phyloP scores from a whole-genome alignment of 495 filamentous ascomycete genomes.

The Aspergillus olivimuriae region DNA sequence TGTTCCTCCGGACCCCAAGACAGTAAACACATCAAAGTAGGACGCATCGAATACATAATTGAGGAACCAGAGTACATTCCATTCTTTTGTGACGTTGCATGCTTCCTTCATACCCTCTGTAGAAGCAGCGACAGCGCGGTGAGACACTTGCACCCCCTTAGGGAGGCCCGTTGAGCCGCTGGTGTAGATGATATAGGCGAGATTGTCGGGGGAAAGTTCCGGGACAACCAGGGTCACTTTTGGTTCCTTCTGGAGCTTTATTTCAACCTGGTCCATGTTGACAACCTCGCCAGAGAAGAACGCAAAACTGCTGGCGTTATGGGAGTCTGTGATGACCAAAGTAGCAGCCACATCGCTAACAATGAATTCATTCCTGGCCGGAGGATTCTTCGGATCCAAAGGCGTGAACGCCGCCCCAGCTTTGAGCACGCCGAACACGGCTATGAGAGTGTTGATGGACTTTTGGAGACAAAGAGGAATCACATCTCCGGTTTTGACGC shows the following conservation, averaged over 20 bases:
- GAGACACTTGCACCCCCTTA: background rate
- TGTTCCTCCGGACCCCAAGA: background rate
- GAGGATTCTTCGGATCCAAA: constrained; percentile 42
- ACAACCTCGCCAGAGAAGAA: too few species aligned
- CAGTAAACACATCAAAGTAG: background rate
- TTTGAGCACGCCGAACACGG: constrained; percentile 35
- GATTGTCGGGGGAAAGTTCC: background rate
- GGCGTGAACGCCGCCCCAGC: constrained; percentile 44
- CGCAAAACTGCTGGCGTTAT: too few species aligned
- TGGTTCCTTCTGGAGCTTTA: too few species aligned
- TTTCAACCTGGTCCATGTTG: too few species aligned
- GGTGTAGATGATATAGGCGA: constrained; percentile 1
- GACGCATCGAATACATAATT: constrained; percentile 1
- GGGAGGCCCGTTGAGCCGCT: background rate
- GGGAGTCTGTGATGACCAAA: too few species aligned
- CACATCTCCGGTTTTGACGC: constrained; percentile 1
- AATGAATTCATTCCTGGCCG: constrained; percentile 14
- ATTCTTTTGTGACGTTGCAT: background rate
- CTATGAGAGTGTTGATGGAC: constrained; percentile 34
- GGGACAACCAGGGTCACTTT: background rate
- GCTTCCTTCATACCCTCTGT: background rate
- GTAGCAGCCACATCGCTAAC: constrained; percentile 7
- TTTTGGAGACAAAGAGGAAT: constrained; percentile 42
- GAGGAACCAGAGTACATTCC: background rate
- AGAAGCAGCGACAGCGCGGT: background rate